Base-by-base conservation (phyloP, 495 filamentous ascomycete species). In the Cairneyella variabilis region DNA sequence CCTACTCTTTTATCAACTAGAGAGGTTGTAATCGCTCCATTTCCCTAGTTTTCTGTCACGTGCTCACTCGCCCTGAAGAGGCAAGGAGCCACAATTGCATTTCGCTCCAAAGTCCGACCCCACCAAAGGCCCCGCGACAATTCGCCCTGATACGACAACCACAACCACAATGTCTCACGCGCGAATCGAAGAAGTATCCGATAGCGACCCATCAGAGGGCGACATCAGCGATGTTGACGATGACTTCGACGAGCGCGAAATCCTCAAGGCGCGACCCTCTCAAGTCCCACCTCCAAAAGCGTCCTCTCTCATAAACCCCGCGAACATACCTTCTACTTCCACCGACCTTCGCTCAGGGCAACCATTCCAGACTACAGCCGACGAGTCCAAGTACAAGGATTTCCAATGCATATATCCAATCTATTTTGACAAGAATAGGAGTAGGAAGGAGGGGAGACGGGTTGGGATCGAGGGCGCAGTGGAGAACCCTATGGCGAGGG, bases 341-440 rank as follows among this genome's bases (percentile, higher is more conserved):
- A 58, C 68, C 26, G 27, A 26, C 17, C 25, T 39, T 21, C 26
- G 27, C 38, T 27, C 38, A 44, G 7, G 23, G n/a, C 21, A 41
- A 11, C 58, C 64, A 32, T 69, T 75, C 69, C 59, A 73, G 60
- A 26, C 49, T 16, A 56, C 67, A 39, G 67, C 63, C 52, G 74
- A 83, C 61, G 71, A 77, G 46, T 66, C 76, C 39, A 73, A 83
- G 58, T 91, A 85, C 71, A 86, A 85, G 59, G 66, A 82, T 65
- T 95, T 77, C 72, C 87, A 92, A 69, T 95, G 89, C 70, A 77
- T 98, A 20, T 98, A 97, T 74, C 92, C 93, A 61, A 56, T 97
- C 51, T 97, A 98, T 75, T 98, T 97, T 68, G 92, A 97, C 71
- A 75, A 73, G 51, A 73, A 72, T 4, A 85, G 92, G 37, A 78